phyloP scores from a whole-genome alignment of 352 stramenopile species.

The Phytophthora cryptogea region DNA sequence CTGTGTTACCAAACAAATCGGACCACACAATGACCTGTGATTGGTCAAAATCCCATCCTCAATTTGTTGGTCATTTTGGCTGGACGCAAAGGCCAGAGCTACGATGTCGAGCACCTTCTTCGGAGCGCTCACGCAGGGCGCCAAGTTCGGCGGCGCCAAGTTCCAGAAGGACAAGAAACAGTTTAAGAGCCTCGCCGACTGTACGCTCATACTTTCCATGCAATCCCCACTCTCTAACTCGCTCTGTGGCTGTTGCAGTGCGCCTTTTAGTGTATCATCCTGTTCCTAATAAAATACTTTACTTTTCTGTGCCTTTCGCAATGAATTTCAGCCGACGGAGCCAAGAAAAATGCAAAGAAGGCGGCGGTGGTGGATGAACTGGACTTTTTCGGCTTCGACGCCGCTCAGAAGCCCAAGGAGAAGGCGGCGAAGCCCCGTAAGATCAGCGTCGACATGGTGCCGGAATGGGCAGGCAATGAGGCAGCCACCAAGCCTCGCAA shows the following conservation, averaged over 20 bases:
- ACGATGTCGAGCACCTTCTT: conserved; percentile 78
- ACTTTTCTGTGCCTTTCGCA: conserved; percentile 8
- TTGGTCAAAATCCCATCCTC: conserved; percentile 3
- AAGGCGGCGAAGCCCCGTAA: conserved; percentile 48
- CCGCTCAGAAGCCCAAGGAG: conserved; percentile 35
- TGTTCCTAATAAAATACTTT: conserved; percentile 4
- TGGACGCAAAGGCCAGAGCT: conserved; percentile 26
- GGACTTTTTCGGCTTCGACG: conserved; percentile 85
- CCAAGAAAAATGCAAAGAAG: conserved; percentile 26
- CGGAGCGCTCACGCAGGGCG: conserved; percentile 66
- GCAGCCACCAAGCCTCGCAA: conserved; percentile 42
- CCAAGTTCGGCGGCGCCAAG: conserved; percentile 63
- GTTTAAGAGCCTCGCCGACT: conserved; percentile 43
- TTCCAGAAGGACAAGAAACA: conserved; percentile 63
- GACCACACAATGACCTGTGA: background rate
- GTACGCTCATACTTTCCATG: conserved; percentile 14
- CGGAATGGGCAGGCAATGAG: conserved; percentile 66
- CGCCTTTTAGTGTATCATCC: background rate
- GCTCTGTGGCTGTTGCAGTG: conserved; percentile 12
- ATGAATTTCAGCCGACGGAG: conserved; percentile 13
- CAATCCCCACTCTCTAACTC: conserved; percentile 2
- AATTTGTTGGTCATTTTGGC: conserved; percentile 20
- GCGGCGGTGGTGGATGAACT: conserved; percentile 49
- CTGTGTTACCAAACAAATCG: conserved; percentile 10
- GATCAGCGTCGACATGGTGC: conserved; percentile 75